phyloP scores from a whole-genome alignment of 1,284 basidiomycete genomes.

The Malassezia obtusa region DNA sequence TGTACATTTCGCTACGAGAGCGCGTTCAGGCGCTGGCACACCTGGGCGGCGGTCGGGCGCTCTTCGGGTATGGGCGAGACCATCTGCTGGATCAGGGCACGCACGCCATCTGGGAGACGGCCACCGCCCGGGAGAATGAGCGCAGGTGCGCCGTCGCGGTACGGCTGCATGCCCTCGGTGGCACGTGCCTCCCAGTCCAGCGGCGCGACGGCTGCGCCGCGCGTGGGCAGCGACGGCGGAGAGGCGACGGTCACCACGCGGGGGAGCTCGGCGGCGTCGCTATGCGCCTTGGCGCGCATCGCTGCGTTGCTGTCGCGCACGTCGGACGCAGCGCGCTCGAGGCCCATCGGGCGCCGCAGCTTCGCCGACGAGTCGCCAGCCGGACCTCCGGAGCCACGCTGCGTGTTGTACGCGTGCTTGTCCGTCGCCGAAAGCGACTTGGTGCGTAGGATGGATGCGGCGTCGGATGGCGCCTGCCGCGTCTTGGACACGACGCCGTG shows the following conservation, averaged over 20 bases:
- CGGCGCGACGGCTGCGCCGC: conserved; percentile 7
- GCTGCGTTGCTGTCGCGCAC: conserved; percentile 9
- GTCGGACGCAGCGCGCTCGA: background rate
- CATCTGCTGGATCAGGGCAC: conserved; percentile 36
- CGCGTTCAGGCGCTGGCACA: conserved; percentile 12
- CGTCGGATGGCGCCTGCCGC: background rate
- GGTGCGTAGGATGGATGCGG: background rate
- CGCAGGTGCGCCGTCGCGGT: conserved; percentile 36
- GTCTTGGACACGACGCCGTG: conserved; percentile 17
- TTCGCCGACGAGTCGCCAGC: too few relatives aligned
- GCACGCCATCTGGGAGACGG: conserved; percentile 30
- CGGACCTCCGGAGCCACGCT: too few relatives aligned
- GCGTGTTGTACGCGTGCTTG: background rate
- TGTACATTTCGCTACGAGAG: background rate
- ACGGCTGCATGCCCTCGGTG: conserved; percentile 14
- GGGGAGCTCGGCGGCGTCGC: background rate
- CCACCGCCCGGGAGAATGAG: conserved; percentile 41
- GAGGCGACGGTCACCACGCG: conserved; percentile 3
- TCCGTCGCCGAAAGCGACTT: conserved; percentile 1
- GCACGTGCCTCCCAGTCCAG: background rate
- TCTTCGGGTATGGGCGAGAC: conserved; percentile 21
- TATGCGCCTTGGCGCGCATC: background rate
- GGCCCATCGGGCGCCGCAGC: background rate
- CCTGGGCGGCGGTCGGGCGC: conserved; percentile 29
- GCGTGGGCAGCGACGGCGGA: conserved; percentile 5